Evolutionary conservation across 2,329 filamentous ascomycete species (phyloP).

Genomic region (Paraphaeosphaeria sporulosa): DNA sequence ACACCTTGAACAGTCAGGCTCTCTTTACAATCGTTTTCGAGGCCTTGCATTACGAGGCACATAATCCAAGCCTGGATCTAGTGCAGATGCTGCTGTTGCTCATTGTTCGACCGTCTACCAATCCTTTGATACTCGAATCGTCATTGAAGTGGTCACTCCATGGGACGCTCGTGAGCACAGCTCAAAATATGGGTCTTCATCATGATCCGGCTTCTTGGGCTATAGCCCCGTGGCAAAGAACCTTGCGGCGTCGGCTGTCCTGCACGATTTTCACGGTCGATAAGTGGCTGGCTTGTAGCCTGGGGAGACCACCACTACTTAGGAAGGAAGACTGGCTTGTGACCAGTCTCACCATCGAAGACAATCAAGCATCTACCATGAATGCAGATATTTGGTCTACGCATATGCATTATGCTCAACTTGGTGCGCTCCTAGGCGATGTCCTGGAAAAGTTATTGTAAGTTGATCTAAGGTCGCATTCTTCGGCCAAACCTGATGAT

Average conservation of each 20-base stretch:
- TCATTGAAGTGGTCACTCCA: conserved; percentile 13
- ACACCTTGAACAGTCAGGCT: conserved; percentile 15
- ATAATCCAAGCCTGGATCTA: conserved; percentile 13
- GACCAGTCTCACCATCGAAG: too few relatives aligned
- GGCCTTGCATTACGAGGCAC: conserved; percentile 16
- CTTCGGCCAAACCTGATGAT: too few relatives aligned
- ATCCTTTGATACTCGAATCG: conserved; percentile 18
- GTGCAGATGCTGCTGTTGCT: conserved; percentile 18
- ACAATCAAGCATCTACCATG: too few relatives aligned
- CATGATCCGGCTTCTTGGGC: conserved; percentile 18
- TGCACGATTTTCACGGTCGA: background rate
- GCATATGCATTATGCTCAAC: too few relatives aligned
- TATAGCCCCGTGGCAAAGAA: conserved; percentile 18
- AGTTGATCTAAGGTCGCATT: too few relatives aligned
- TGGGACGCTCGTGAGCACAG: conserved; percentile 15
- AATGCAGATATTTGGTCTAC: too few relatives aligned
- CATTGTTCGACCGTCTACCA: conserved; percentile 17
- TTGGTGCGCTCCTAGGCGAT: too few relatives aligned
- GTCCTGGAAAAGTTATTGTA: too few relatives aligned
- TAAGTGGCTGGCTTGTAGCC: too few relatives aligned
- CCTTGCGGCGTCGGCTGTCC: conserved; percentile 18
- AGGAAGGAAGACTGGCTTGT: too few relatives aligned
- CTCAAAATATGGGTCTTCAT: conserved; percentile 20
- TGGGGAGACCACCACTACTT: too few relatives aligned
- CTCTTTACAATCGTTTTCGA: conserved; percentile 18